Evolutionary conservation across 225 moss, liverwort and hornwort species (phyloP).

Genomic region (Physcomitrellopsis africana): DNA sequence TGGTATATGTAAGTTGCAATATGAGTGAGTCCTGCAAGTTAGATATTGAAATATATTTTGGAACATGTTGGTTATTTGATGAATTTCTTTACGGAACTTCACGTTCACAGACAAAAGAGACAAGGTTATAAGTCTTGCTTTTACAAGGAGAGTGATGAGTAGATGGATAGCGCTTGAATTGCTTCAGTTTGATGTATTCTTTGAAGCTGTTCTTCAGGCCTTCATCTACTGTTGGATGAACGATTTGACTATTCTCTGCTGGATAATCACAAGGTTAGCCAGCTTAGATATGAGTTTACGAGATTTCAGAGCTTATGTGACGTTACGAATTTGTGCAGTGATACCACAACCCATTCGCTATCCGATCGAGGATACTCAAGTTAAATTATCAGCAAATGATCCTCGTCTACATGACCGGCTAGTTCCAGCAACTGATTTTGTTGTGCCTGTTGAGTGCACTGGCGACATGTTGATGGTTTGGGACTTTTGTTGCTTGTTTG

Average conservation of each 20-base stretch:
- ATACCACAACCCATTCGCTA: constrained; percentile 71
- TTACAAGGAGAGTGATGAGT: constrained; percentile 11
- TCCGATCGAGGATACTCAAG: constrained; percentile 87
- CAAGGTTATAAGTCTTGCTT: constrained; percentile 11
- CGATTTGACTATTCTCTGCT: constrained; percentile 5
- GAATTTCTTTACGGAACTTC: background rate
- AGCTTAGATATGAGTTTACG: background rate
- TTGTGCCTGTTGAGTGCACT: constrained; percentile 80
- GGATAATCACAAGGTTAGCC: background rate
- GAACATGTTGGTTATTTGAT: constrained; percentile 15
- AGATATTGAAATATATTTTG: background rate
- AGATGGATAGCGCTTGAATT: background rate
- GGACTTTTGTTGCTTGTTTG: constrained; percentile 93
- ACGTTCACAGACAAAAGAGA: constrained; percentile 5
- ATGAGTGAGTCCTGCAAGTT: background rate
- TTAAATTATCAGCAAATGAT: constrained; percentile 74
- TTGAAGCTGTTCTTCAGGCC: background rate
- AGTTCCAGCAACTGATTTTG: constrained; percentile 86
- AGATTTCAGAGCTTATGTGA: background rate
- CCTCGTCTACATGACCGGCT: constrained; percentile 76
- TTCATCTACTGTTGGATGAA: background rate
- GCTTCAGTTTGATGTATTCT: constrained; percentile 2
- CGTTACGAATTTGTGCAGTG: constrained; percentile 38
- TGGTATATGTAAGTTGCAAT: background rate
- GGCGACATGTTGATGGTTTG: constrained; percentile 92